Evolutionary conservation across 352 stramenopile species (phyloP), one percentile per base, ranked within the genome.

Genomic region (Globisporangium paddicum): DNA sequence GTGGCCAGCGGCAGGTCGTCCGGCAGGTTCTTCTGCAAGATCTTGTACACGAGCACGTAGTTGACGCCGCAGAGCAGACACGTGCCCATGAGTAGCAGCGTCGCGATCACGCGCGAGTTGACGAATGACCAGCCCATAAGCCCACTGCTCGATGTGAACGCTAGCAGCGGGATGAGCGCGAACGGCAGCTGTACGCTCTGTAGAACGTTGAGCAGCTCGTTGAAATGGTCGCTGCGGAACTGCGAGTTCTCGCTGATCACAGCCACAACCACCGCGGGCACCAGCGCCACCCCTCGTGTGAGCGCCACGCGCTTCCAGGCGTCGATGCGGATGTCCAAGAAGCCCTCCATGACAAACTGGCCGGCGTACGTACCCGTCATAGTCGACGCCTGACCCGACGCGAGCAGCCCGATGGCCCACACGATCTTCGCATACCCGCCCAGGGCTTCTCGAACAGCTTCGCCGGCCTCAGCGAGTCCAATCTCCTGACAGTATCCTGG

Each of bases 301-400:
- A 92, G 56, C 0, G 76, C 75, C 14, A 90, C 81, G 52, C 81
- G 81, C 61, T 90, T 90, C 81, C 81, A 70, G 91, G 77, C 5
- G 93, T 79, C 10, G 98, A 58, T n/a, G 34, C 86, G 79, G 23
- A 98, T 70, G 48, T 97, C 78, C n/a, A 98, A 68, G 57, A 99
- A 99, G 1, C 95, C 95, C 74, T 98, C 91, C 95, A 98, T 98
- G 28, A 99, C 93, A 54, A 98, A 98, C 70, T 98, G 96, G 11
- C 96, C 96, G 0, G 96, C 96, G 66, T 98, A 98, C 6, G 96
- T 99, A 26, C 95, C 96, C 2, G 96, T 98, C 86, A 99, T 98
- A 19, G 95, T 98, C 32, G 86, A 94, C 65, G 79, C 95, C 64
- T 99, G 96, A 21, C 96, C 96, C 10, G 96, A 90, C 5, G 96